These are phyloP conservation scores for Candida taoyuanica DNA, from an alignment of 805 yeast genomes.

Conservation along the genomic window DNA sequence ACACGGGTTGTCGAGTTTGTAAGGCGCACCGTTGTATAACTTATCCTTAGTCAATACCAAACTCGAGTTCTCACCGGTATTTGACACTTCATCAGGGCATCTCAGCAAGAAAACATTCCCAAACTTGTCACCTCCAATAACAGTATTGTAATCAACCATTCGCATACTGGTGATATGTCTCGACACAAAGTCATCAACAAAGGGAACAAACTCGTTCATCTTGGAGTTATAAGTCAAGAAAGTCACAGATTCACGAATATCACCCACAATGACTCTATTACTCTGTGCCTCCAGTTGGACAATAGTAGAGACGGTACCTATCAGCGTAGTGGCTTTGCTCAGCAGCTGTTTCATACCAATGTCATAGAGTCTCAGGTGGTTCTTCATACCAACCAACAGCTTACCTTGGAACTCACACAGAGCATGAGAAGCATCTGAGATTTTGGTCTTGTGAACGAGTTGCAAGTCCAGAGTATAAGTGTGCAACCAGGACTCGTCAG, in stretches of 20 bases:
- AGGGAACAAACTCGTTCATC: constrained; percentile 48
- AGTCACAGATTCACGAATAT: constrained; percentile 60
- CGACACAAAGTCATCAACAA: constrained; percentile 65
- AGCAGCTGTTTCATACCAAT: constrained; percentile 78
- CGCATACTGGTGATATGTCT: constrained; percentile 60
- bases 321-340: constrained; percentile 49
- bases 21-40: constrained; percentile 46
- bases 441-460: constrained; percentile 55
- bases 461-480: constrained; percentile 36
- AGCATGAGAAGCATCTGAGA: constrained; percentile 44
- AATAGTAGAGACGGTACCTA: constrained; percentile 45
- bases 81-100: constrained; percentile 45
- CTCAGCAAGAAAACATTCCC: constrained; percentile 75
- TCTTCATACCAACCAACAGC: constrained; percentile 54
- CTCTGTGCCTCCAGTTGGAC: constrained; percentile 49
- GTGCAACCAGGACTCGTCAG: constrained; percentile 19
- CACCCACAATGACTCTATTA: constrained; percentile 63
- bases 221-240: constrained; percentile 47
- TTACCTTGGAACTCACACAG: constrained; percentile 54
- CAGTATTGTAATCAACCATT: constrained; percentile 69
- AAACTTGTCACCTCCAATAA: constrained; percentile 81
- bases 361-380: constrained; percentile 55
- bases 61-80: constrained; percentile 43
- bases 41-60: constrained; percentile 31
- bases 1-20: constrained; percentile 44